These are phyloP conservation scores for Pharus latifolius DNA, from an alignment of 176 grass and related monocot genomes.

Conservation along the genomic window DNA sequence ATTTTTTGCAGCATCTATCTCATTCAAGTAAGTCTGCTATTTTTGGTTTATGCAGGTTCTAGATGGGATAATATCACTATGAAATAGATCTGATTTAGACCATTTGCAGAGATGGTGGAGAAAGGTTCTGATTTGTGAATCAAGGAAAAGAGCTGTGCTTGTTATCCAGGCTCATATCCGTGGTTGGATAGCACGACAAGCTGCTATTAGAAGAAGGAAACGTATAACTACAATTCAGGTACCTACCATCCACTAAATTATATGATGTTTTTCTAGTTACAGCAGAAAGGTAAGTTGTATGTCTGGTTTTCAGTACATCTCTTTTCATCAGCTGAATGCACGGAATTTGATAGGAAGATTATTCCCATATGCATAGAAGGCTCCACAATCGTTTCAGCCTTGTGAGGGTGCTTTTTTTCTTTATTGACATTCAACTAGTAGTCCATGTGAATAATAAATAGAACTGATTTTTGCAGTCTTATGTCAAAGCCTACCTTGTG, in stretches of 20 bases:
- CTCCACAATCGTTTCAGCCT: neutral
- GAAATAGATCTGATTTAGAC: neutral
- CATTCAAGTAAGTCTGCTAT: constrained; percentile 41
- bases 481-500: constrained; percentile 41
- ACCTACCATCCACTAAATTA: neutral
- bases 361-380: neutral
- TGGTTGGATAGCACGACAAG: constrained; percentile 32
- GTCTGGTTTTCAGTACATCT: neutral
- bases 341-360: neutral
- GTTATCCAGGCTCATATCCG: constrained; percentile 37
- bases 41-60: neutral
- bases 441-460: neutral
- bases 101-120: constrained; percentile 67
- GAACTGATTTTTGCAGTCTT: constrained; percentile 35
- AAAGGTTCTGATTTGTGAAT: constrained; percentile 36
- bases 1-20: neutral
- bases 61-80: neutral
- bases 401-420: neutral
- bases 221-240: constrained; percentile 45
- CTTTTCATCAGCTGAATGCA: neutral
- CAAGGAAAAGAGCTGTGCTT: constrained; percentile 28
- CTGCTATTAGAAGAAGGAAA: constrained; percentile 15
- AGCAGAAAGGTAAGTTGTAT: neutral
- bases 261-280: neutral
- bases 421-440: neutral